Conservation (phyloP, 2,329 filamentous ascomycete species). For the Colletotrichum brevisporum region DNA sequence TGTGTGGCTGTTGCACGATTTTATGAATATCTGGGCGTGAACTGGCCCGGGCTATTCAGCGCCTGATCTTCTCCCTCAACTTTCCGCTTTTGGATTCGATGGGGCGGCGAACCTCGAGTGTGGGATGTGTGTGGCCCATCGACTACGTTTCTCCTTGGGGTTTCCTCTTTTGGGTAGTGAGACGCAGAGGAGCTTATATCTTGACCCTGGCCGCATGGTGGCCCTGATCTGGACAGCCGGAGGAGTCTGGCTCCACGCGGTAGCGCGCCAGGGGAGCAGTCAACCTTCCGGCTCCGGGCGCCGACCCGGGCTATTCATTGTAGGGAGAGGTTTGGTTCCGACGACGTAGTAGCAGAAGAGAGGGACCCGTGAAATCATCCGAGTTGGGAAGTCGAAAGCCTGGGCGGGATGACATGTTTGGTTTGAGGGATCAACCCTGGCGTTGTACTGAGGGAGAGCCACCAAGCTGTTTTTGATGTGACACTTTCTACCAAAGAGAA, state of each 20-base stretch:
- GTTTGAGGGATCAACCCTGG: constrained; percentile 8
- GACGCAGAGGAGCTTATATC: constrained; percentile 25
- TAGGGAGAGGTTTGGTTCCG: not conserved
- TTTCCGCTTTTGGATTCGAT: constrained; percentile 20
- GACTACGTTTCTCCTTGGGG: constrained; percentile 32
- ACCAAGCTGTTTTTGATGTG: constrained; percentile 4
- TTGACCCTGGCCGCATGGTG: constrained; percentile 28
- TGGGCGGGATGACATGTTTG: constrained; percentile 33
- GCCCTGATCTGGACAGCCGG: constrained; percentile 20
- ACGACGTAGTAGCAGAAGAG: not conserved
- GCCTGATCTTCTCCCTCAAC: constrained; percentile 15
- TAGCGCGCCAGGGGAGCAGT: not conserved
- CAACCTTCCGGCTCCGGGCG: constrained; percentile 21
- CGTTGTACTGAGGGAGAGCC: not conserved
- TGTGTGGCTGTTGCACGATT: constrained; percentile 27
- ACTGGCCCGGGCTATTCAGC: constrained; percentile 1
- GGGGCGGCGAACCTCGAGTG: constrained; percentile 17
- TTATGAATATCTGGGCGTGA: constrained; percentile 23
- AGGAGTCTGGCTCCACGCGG: constrained; percentile 17
- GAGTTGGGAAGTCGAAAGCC: constrained; percentile 1
- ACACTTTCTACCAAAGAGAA: not conserved
- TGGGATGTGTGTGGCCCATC: constrained; percentile 19
- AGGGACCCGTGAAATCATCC: constrained; percentile 11
- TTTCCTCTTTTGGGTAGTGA: constrained; percentile 33
- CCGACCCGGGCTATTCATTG: not conserved